These are phyloP conservation scores for Nicotiana sylvestris DNA, from an alignment of 257 asterid genomes.

Conservation along the genomic window DNA sequence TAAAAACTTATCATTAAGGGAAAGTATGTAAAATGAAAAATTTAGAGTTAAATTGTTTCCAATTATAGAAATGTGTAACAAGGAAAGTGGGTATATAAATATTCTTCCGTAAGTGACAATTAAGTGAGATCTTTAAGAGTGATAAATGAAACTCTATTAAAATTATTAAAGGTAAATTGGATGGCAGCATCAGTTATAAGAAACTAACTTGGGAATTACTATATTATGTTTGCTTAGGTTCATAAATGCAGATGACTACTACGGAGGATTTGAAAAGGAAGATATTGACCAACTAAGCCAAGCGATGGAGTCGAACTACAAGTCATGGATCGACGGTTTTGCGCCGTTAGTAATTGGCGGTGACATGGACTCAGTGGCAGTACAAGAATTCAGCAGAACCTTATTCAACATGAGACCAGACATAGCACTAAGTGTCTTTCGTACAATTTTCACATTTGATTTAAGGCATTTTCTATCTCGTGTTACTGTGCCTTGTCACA, in stretches of 20 bases:
- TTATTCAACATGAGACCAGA: slow-evolving; percentile 77
- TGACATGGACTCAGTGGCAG: slow-evolving; percentile 68
- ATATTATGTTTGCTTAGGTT: slow-evolving; percentile 15
- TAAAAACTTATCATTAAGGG: too few relatives aligned
- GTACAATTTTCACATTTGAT: slow-evolving; percentile 50
- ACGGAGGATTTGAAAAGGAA: slow-evolving; percentile 43
- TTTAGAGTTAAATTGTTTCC: too few relatives aligned
- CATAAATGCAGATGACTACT: slow-evolving; percentile 37
- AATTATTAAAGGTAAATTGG: too few relatives aligned
- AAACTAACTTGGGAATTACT: not conserved
- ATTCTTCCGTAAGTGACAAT: too few relatives aligned
- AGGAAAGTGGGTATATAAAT: too few relatives aligned
- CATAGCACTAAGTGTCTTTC: slow-evolving; percentile 58
- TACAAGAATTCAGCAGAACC: slow-evolving; percentile 75
- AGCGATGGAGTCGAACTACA: slow-evolving; percentile 59
- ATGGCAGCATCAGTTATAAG: not conserved
- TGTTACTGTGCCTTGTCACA: slow-evolving; percentile 69
- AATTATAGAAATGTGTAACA: too few relatives aligned
- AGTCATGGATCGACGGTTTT: slow-evolving; percentile 62
- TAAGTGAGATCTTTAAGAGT: too few relatives aligned
- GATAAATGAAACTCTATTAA: too few relatives aligned
- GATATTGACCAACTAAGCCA: slow-evolving; percentile 32
- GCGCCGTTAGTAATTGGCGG: slow-evolving; percentile 74
- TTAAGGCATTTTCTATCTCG: slow-evolving; percentile 33
- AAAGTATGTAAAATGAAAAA: too few relatives aligned